phyloP scores from a whole-genome alignment of 768 basidiomycete species.

The Dentipellis sp. region DNA sequence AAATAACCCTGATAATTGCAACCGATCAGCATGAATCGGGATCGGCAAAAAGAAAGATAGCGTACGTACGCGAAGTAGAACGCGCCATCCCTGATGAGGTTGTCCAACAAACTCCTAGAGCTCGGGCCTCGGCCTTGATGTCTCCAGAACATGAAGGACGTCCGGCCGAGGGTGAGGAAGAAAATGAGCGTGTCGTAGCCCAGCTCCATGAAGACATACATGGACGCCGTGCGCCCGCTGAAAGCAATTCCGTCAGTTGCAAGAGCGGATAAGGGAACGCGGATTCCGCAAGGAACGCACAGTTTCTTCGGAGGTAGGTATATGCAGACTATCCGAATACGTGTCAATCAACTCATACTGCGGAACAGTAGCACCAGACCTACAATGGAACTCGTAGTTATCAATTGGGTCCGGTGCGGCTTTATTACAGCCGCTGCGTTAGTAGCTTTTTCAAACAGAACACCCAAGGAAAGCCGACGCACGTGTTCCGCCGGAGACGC shows the following conservation, averaged over 20 bases:
- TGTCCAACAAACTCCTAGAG: not conserved
- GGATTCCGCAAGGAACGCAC: not conserved
- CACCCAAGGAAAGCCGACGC: not conserved
- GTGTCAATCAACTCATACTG: not conserved
- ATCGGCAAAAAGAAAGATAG: not conserved
- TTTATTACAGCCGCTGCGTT: not conserved
- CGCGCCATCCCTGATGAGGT: slow-evolving; percentile 8
- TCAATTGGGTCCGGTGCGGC: slow-evolving; percentile 11
- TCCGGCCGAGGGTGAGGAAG: slow-evolving; percentile 11
- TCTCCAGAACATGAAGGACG: slow-evolving; percentile 10
- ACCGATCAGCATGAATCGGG: not conserved
- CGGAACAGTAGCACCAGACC: not conserved
- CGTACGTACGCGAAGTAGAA: slow-evolving; percentile 12
- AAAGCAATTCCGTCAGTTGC: not conserved
- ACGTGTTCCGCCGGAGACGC: slow-evolving; percentile 6
- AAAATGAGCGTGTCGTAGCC: slow-evolving; percentile 11
- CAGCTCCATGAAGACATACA: slow-evolving; percentile 14
- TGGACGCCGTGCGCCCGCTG: slow-evolving; percentile 6
- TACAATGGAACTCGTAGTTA: slow-evolving; percentile 14
- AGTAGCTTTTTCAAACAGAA: not conserved
- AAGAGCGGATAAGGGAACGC: not conserved
- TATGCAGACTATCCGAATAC: slow-evolving; percentile 7
- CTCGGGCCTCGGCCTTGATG: not conserved
- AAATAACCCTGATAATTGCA: slow-evolving; percentile 5
- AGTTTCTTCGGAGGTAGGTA: slow-evolving; percentile 9